Conservation (phyloP, 1,139 yeast species). For the Pichia sp. region DNA sequence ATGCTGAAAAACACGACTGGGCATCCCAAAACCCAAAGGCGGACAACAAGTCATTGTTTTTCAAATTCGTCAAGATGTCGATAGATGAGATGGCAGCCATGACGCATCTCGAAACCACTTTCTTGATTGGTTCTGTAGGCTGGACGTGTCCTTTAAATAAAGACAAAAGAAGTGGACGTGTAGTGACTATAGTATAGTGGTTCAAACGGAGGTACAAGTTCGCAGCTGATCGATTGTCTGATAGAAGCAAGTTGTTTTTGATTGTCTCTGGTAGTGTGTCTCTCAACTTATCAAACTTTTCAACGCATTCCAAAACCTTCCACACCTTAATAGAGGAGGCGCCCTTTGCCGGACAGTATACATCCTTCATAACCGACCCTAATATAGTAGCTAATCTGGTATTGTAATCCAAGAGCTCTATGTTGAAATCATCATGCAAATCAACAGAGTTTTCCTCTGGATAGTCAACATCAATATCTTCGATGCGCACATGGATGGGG, state of each 20-base stretch:
- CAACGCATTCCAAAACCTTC: constrained; percentile 23
- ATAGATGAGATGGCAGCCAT: constrained; percentile 35
- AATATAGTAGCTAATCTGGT: constrained; percentile 36
- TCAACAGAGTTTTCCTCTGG: constrained; percentile 33
- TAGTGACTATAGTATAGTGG: constrained; percentile 37
- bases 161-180: constrained; percentile 37
- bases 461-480: constrained; percentile 43
- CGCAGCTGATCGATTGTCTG: constrained; percentile 31
- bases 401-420: constrained; percentile 31
- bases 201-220: constrained; percentile 39
- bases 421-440: constrained; percentile 31
- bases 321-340: constrained; percentile 21
- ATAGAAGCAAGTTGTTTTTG: constrained; percentile 19
- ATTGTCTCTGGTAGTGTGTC: constrained; percentile 15
- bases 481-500: constrained; percentile 39
- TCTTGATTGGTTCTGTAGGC: constrained; percentile 29
- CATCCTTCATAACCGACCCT: constrained; percentile 31
- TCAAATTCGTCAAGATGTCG: constrained; percentile 33
- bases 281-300: constrained; percentile 16
- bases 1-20: constrained; percentile 38
- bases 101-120: constrained; percentile 34
- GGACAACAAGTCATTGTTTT: constrained; percentile 32
- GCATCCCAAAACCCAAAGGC: constrained; percentile 45
- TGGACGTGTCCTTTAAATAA: constrained; percentile 32
- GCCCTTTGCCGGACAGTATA: constrained; percentile 33